Evolutionary conservation across 805 yeast species (phyloP), one percentile per base, ranked within the genome.

Genomic region (Priceomyces fermenticarens): DNA sequence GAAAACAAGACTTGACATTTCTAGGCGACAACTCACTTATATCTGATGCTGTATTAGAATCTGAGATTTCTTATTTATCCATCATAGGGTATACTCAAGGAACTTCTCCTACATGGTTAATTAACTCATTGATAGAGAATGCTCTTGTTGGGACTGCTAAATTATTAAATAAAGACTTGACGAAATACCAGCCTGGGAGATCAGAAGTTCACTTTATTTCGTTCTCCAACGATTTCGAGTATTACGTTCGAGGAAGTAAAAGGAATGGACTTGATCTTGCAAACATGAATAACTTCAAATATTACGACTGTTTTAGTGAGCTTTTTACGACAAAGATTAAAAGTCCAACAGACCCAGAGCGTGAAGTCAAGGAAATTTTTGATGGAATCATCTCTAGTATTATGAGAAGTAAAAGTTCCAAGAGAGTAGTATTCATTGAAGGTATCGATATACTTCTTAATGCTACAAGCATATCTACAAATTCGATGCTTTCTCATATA

Each of bases 71-170:
- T 3, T 40, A 42, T 11, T 46, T 64, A 14, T 54, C 65, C 3
- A 42, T 63, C 3, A 54, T 70, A 6, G 51, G 71, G 1, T 63
- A 67, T 40, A 49, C 50, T 3, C 68, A 60, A 40, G 81, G 84
- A 0, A 81, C 85, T 0, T 71, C 78, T 20, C 80, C 90, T 2
- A 57, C 77, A 4, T 85, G 91, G 91, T 63, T 85, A 30, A 52
- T 74, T 3, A 72, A 71, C 40, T 71, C 81, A 2, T 55, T 84
- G 15, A 60, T 81, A 7, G 88, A 83, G 49, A 71, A 69, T 28
- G 60, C 69, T 17, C 46, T 78, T 11, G 51, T 61, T 12, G 85
- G 81, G 3, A 72, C 80, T 36, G 70, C 63, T 50, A 67, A 40
- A 31, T 69, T 49, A 69, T 74, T 63, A 38, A 58, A 65, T 43